Conservation (phyloP, 2,329 filamentous ascomycete species). For the Sarocladiaceae sp. region DNA sequence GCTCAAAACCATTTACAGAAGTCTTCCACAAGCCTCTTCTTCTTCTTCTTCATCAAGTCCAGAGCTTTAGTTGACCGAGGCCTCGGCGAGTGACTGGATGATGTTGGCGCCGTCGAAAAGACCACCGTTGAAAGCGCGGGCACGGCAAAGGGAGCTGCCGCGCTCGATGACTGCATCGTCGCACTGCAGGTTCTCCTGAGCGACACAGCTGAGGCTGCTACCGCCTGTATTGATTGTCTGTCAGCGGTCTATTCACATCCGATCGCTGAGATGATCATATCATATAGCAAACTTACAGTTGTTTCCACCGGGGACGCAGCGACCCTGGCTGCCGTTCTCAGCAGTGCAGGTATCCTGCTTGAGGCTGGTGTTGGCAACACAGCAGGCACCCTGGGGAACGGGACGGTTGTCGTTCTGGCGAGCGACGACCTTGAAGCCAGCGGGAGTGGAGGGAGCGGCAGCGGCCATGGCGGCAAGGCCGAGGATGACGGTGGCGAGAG, state of each 20-base stretch:
- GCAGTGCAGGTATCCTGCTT: conserved; percentile 30
- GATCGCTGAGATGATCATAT: neutral
- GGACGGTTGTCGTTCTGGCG: conserved; percentile 29
- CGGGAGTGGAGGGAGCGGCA: conserved; percentile 1
- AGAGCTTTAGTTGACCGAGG: conserved; percentile 18
- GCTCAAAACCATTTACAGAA: conserved; percentile 2
- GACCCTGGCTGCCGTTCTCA: conserved; percentile 24
- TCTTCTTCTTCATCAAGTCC: neutral
- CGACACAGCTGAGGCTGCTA: conserved; percentile 20
- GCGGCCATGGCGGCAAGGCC: conserved; percentile 7
- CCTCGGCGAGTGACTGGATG: conserved; percentile 18
- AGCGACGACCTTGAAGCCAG: conserved; percentile 12
- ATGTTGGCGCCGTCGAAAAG: conserved; percentile 20
- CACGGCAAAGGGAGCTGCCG: conserved; percentile 23
- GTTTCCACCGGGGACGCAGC: conserved; percentile 27
- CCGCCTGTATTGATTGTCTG: conserved; percentile 14
- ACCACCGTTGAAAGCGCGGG: conserved; percentile 16
- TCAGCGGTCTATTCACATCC: neutral
- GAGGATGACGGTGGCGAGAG: conserved; percentile 7
- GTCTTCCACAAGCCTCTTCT: neutral
- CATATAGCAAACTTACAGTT: conserved; percentile 23
- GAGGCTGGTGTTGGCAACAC: conserved; percentile 25
- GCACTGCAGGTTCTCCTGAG: conserved; percentile 20
- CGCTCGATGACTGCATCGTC: conserved; percentile 21
- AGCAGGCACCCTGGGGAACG: conserved; percentile 27